Percentiles rank a stretch among this genome's conserved stretches.
Evolutionary conservation across 257 asterid species (phyloP).

Genomic region (Penstemon davidsonii): DNA sequence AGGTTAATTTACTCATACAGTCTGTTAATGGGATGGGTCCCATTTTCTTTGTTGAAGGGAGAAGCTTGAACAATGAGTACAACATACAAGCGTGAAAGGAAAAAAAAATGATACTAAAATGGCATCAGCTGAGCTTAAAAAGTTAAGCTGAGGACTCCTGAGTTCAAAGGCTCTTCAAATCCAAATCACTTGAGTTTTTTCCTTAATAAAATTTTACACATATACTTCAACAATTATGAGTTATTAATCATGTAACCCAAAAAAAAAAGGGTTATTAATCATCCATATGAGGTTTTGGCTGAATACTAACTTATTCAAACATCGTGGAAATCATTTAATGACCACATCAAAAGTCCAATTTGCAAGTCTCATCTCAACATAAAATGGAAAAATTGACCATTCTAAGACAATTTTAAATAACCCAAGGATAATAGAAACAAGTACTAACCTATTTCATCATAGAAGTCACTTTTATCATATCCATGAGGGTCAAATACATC

Average conservation of each 20-base stretch:
- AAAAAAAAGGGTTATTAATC: neutral
- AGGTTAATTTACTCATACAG: neutral
- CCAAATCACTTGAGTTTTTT: neutral
- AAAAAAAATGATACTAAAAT: too few species aligned
- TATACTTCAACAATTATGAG: neutral
- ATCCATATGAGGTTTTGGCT: constrained; percentile 2
- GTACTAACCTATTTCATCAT: constrained; percentile 77
- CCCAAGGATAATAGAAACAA: constrained; percentile 18
- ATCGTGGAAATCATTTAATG: neutral
- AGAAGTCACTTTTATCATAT: constrained; percentile 87
- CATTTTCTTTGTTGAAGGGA: neutral
- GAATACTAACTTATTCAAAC: neutral
- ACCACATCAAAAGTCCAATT: constrained; percentile 1
- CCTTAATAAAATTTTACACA: neutral
- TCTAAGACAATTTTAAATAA: constrained; percentile 17
- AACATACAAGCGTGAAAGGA: neutral
- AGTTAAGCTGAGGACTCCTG: neutral
- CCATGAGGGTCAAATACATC: constrained; percentile 99
- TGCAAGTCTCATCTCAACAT: constrained; percentile 18
- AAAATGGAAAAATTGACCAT: constrained; percentile 11
- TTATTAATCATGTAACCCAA: too few species aligned
- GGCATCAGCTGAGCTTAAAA: neutral
- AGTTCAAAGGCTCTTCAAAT: neutral
- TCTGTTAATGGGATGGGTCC: neutral
- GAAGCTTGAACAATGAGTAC: neutral